Base-by-base conservation (phyloP, 2,329 filamentous ascomycete species). In the Cladorrhinum sp. region DNA sequence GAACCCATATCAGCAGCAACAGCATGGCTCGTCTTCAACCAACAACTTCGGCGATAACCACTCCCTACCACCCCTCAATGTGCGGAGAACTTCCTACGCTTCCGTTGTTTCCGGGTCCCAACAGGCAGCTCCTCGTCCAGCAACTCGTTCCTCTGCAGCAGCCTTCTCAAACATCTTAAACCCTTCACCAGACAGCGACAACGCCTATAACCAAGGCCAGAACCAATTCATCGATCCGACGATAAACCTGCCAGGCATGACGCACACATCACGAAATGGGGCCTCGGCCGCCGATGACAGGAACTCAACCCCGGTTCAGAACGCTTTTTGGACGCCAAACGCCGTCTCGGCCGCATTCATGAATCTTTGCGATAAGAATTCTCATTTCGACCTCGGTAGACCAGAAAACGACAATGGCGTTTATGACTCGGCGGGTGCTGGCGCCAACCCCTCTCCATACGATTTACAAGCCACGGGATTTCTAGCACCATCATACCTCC, bases 401-500 rank as follows among this genome's bases (percentile, higher is more conserved):
- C 3, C 41, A 45, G 41, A 22, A 22, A 50, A 25, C n/a, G 38
- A 56, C n/a, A 48, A 29, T 25, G 38, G 22, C 36, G 10, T 16
- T 6, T 38, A 56, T 22, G 41, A 29, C 13, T 18, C 32, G 18
- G 12, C 53, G 2, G 53, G 53, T 16, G 36, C 53, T 16, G 38
- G 38, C 38, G 53, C 53, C 36, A 49, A 48, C 53, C 36, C 53
- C n/a, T 53, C 60, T 0, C 22, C 45, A 36, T 48, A 54, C 57
- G 60, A 56, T 58, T 13, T 60, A 50, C 69, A 64, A 50, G 66
- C 72, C 64, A 73, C 80, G 60, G 68, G 74, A 60, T 93, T 93
- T 79, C 92, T 96, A 74, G 82, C 88, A 10, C 93, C 93, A 0
- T 92, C 91, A 4, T 97, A 97, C 75, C 82, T 98, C 50, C 81